Percentiles rank a stretch among this genome's conserved stretches.
Evolutionary conservation across 306 rosid species (phyloP).

Genomic region (Vigna unguiculata): DNA sequence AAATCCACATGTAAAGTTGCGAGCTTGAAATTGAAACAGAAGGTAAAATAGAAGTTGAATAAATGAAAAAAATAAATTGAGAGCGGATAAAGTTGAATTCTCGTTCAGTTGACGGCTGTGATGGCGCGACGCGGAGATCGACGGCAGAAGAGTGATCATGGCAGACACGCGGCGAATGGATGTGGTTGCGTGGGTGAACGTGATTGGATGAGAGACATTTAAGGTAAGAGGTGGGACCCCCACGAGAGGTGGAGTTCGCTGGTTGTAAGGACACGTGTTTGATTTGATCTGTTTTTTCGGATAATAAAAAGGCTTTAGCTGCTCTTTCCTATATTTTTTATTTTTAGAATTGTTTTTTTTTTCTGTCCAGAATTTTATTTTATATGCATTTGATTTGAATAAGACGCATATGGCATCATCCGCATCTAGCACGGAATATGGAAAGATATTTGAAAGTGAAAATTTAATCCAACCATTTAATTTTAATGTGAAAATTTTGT

Average conservation of each 20-base stretch:
- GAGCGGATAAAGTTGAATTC: slow-evolving; percentile 39
- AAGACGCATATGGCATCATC: no score
- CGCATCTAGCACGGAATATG: not conserved
- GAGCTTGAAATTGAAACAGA: slow-evolving; percentile 18
- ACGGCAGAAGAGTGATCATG: slow-evolving; percentile 8
- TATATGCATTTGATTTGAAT: not conserved
- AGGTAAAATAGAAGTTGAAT: not conserved
- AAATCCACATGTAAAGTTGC: slow-evolving; percentile 35
- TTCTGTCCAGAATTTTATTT: not conserved
- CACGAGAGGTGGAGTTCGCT: not conserved
- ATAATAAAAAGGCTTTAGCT: slow-evolving; percentile 17
- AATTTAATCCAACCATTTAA: no score
- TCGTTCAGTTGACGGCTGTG: slow-evolving; percentile 13
- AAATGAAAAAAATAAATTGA: no score
- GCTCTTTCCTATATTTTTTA: not conserved
- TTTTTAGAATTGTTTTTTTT: not conserved
- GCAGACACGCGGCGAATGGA: not conserved
- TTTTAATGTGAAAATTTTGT: no score
- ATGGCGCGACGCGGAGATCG: slow-evolving; percentile 28
- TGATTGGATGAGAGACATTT: slow-evolving; percentile 41
- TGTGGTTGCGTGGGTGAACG: not conserved
- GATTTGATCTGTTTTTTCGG: slow-evolving; percentile 18
- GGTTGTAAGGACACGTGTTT: slow-evolving; percentile 28
- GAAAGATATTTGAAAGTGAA: no score
- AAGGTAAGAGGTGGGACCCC: slow-evolving; percentile 25